A percentile compares a stretch with the other conserved stretches of the same genome.
Evolutionary conservation across 164 flowering plant genomes (phyloP).

Genomic region (Annona squamosa): DNA sequence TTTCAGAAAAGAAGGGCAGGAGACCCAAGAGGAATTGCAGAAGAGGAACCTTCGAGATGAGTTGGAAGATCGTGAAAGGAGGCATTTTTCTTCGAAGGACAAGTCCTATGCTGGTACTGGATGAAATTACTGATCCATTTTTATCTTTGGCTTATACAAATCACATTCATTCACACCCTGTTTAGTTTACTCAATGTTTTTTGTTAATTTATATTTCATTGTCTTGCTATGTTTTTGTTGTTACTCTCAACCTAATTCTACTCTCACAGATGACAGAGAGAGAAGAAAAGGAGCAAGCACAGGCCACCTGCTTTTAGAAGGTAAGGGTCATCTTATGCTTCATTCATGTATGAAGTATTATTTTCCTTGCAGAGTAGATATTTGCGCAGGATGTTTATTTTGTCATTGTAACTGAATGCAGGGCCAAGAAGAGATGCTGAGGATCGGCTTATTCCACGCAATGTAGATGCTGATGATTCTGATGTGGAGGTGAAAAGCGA

Average conservation of each 20-base stretch:
- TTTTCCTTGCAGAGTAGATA: background rate
- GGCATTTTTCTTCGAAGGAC: conserved; percentile 82
- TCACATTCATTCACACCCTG: background rate
- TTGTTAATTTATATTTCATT: background rate
- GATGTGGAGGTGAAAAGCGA: conserved; percentile 77
- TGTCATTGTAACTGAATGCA: conserved; percentile 16
- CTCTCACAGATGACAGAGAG: conserved; percentile 84
- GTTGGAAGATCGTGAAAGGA: conserved; percentile 81
- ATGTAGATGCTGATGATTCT: conserved; percentile 93
- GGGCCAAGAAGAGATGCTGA: conserved; percentile 77
- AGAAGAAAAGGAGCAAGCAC: conserved; percentile 51
- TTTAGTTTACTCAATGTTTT: background rate
- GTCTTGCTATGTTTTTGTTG: background rate
- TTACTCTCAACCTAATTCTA: conserved; percentile 3
- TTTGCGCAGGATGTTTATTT: background rate
- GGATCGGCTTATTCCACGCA: conserved; percentile 73
- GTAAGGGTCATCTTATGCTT: conserved; percentile 23
- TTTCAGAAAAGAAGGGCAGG: conserved; percentile 87
- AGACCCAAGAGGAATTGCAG: conserved; percentile 83
- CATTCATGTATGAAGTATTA: background rate
- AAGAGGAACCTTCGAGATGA: conserved; percentile 84
- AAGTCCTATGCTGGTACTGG: conserved; percentile 34
- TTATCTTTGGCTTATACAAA: background rate
- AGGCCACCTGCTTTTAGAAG: conserved; percentile 73
- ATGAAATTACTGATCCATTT: background rate